phyloP scores from a whole-genome alignment of 73 alveolate genomes.

The Tetrahymena thermophila region DNA sequence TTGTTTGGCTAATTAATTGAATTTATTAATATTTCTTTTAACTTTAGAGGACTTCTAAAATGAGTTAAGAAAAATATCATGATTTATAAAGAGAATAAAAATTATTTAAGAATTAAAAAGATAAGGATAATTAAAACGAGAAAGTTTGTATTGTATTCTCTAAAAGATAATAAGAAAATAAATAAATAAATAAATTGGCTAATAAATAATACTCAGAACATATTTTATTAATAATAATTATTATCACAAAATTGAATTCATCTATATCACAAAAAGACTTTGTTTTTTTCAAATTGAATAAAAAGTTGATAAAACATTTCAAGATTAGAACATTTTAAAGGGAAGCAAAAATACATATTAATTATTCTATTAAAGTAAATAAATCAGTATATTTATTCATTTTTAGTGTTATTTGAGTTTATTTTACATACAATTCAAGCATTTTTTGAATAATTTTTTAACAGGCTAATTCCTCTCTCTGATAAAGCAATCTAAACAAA shows the following conservation, averaged over 20 bases:
- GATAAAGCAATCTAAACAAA: no score
- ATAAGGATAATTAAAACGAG: neutral
- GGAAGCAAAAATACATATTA: neutral
- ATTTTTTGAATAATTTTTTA: no score
- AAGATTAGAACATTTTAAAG: neutral
- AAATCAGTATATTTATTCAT: neutral
- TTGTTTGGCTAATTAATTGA: neutral
- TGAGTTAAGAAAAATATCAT: neutral
- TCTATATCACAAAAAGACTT: neutral
- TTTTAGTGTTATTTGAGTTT: no score
- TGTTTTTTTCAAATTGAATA: no score
- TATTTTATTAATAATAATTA: no score
- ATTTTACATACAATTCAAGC: no score
- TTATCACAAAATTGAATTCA: neutral
- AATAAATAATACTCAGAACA: neutral
- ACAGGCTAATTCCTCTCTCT: no score
- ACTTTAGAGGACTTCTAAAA: neutral
- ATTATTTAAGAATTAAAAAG: neutral
- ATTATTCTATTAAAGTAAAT: neutral
- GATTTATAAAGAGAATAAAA: neutral
- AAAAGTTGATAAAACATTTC: neutral
- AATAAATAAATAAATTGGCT: no score
- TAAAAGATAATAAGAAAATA: neutral
- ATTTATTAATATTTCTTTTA: no score
- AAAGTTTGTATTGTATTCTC: neutral